Evolutionary conservation across 441 rosid genomes (phyloP), one percentile per base, ranked within the genome.

Genomic region (Eutrema salsugineum): DNA sequence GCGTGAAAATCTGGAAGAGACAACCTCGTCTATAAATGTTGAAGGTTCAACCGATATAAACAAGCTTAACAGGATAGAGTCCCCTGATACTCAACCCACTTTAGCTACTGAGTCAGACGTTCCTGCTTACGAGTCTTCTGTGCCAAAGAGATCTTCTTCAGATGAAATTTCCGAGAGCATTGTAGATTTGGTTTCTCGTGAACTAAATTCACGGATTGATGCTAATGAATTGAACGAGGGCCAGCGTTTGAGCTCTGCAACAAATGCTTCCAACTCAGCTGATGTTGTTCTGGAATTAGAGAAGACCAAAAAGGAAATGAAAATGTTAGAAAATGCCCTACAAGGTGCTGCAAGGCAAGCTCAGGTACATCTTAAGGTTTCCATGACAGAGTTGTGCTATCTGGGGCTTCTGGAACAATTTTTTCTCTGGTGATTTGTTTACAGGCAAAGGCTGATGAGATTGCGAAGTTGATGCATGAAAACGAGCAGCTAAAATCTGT

Each of bases 301-400:
- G 83, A 93, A 82, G 79, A 73, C 90, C 68, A 96, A 85, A 82
- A 83, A 63, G 80, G 98, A 96, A 81, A 86, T 91, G 89, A 87
- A 91, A 80, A 88, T 91, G 96, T 87, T 96, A 88, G 99, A 96
- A 84, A 79, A 86, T 54, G 99, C 99, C 47, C 77, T 96, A 80
- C 97, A 86, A 78, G 97, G 98, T 82, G 99, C 99, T 84, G 98
- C 98, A 67, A 93, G 97, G 84, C 99, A 93, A 91, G 89, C 99
- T 66, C 98, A 96, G 99, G 99, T 96, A 88, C 77, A 66, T 77
- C 59, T 64, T 64, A 38, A 11, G 56, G 63, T 70, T 57, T 27
- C 48, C 62, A 20, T 42, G 6, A 49, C 15, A 56, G 6, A 55
- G 40, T 36, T 70, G 56, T 71, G 72, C 59, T 58, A 65, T 65